These are phyloP conservation scores for Rhododendron henanense DNA, from an alignment of 148 eudicot species.

Conservation along the genomic window DNA sequence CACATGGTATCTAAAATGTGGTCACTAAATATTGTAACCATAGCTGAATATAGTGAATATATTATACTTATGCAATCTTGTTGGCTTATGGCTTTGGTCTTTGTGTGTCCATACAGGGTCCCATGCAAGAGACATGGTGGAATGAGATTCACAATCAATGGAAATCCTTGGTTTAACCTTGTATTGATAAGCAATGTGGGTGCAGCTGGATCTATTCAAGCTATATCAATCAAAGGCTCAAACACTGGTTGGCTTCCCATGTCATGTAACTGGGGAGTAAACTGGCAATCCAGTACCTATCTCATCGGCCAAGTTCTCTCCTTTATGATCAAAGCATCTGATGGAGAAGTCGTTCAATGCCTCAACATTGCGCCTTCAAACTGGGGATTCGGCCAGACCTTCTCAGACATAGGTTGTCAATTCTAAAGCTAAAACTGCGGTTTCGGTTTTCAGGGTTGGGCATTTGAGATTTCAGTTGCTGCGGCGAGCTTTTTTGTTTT, in stretches of 20 bases:
- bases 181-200: constrained; percentile 65
- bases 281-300: constrained; percentile 82
- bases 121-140: constrained; percentile 83
- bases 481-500: constrained; percentile 45
- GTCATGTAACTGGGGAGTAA: constrained; percentile 95
- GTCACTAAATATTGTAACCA: not conserved
- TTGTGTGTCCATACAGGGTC: constrained; percentile 35
- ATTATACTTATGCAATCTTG: too few relatives aligned
- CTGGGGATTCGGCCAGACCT: constrained; percentile 82
- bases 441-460: not conserved
- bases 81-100: not conserved
- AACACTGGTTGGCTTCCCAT: constrained; percentile 61
- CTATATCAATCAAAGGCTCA: constrained; percentile 32
- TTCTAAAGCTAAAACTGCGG: constrained; percentile 13
- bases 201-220: constrained; percentile 69
- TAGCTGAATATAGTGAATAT: not conserved
- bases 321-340: constrained; percentile 57
- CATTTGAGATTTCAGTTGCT: constrained; percentile 15
- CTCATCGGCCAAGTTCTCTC: constrained; percentile 75
- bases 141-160: constrained; percentile 77
- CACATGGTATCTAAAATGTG: not conserved
- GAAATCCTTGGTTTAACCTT: constrained; percentile 82
- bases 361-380: constrained; percentile 48
- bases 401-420: constrained; percentile 22
- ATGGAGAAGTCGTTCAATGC: constrained; percentile 45